These are phyloP conservation scores for Haberlea rhodopensis DNA, from an alignment of 257 asterid species.

Conservation along the genomic window DNA sequence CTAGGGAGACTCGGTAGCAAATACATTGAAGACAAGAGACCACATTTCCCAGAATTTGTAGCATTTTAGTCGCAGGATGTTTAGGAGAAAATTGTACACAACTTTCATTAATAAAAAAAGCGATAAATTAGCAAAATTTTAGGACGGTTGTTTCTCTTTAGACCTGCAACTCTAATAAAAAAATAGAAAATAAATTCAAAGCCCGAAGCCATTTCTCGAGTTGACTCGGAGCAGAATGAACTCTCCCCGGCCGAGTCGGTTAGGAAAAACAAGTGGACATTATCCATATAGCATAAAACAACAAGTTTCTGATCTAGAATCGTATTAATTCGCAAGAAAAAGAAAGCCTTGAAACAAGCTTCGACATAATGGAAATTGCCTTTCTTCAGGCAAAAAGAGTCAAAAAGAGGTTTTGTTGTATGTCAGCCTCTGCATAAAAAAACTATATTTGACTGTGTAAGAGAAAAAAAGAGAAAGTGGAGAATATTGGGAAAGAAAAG, in stretches of 20 bases:
- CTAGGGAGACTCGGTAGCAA: not conserved
- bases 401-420: not conserved
- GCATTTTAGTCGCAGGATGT: not conserved
- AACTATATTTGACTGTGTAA: not conserved
- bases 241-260: not conserved
- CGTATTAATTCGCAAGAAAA: not conserved
- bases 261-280: not conserved
- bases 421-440: not conserved
- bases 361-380: not conserved
- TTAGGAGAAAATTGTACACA: not conserved
- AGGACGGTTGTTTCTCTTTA: not conserved
- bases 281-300: not conserved
- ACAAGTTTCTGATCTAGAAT: not conserved
- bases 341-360: not conserved
- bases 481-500: not conserved
- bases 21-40: not conserved
- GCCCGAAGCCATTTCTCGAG: not conserved
- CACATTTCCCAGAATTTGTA: not conserved
- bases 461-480: not conserved
- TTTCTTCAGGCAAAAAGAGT: slow-evolving; percentile 1
- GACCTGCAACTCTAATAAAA: not conserved
- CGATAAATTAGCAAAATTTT: not conserved
- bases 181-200: not conserved
- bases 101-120: not conserved
- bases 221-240: not conserved